Base-by-base conservation (phyloP, 208 protist genomes). In the Borovskyia barvae region DNA sequence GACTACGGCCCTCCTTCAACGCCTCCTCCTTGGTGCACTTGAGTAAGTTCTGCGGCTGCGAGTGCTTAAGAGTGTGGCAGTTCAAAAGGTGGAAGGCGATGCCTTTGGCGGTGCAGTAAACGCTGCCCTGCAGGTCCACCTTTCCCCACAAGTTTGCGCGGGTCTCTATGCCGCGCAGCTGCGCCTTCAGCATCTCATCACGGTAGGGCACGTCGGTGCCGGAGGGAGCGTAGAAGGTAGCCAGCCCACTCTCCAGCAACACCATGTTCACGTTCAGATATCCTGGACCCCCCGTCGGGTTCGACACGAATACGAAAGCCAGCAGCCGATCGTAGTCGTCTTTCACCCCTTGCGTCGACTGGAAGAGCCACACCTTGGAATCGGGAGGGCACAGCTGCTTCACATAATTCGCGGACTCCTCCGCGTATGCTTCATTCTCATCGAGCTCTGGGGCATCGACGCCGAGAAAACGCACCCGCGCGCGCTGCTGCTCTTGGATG, bases 201-300 rank as follows among this genome's bases (percentile, higher is more conserved):
- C 39, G 45, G 33, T 69, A 51, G 4, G 42, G 41, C 0, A 77
- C 35, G 3, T 47, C 33, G 26, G 71, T 41, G 9, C 52, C 60
- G 19, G 48, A 17, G 0, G 76, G 66, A 3, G 66, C 50, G 57
- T 78, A 81, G 65, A 79, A 84, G 45, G 40, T 55, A 6, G 61
- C 81, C 5, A 85, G 63, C 0, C 81, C 81, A 9, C 60, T n/a
- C 59, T 82, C 67, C 17, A 88, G 39, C 15, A 84, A 22, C 2
- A 66, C 61, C 4, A 80, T 56, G 64, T 89, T 89, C 12, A 83
- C 42, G 64, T 75, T 83, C 7, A 80, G 20, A 51, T 66, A 85
- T 2, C 67, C 74, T 3, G 59, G 14, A 11, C 59, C 51, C 4
- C 59, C 59, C 1, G 17, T 20, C 1, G 65, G 60, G 53, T 78